A percentile compares a stretch with the other conserved stretches of the same genome.
Conservation (phyloP, 2,329 filamentous ascomycete genomes). For the Trichoderma polysporum region DNA sequence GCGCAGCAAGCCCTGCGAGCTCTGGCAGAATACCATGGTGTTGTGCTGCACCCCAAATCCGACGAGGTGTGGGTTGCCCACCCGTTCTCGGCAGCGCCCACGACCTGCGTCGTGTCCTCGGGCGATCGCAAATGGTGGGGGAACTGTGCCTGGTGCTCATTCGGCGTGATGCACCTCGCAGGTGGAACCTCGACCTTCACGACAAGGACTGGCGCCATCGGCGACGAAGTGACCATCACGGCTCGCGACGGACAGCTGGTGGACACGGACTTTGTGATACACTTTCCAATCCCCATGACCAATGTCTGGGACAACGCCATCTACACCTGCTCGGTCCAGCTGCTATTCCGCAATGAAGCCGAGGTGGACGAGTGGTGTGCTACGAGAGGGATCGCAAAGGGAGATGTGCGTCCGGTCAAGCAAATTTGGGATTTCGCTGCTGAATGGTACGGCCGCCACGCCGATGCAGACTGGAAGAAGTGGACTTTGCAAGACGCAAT, state of each 20-base stretch:
- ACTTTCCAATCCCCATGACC: neutral
- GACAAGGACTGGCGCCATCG: neutral
- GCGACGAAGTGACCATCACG: neutral
- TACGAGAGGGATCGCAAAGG: neutral
- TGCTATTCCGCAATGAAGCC: neutral
- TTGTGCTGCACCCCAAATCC: slow-evolving; percentile 1
- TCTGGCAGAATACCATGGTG: neutral
- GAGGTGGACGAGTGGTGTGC: neutral
- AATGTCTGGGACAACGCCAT: neutral
- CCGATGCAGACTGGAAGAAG: neutral
- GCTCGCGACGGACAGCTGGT: neutral
- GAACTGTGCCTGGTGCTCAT: neutral
- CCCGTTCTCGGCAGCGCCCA: neutral
- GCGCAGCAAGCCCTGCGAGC: neutral
- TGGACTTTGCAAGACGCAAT: neutral
- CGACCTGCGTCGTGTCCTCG: neutral
- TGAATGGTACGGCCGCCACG: neutral
- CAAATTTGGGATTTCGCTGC: neutral
- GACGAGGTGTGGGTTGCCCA: slow-evolving; percentile 3
- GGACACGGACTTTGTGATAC: neutral
- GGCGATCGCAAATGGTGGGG: neutral
- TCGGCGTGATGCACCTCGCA: neutral
- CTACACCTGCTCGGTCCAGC: neutral
- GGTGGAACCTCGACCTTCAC: neutral
- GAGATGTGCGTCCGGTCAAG: neutral